Evolutionary conservation across 2,329 filamentous ascomycete species (phyloP), one percentile per base, ranked within the genome.

Genomic region (Sclerotinia subarctica): DNA sequence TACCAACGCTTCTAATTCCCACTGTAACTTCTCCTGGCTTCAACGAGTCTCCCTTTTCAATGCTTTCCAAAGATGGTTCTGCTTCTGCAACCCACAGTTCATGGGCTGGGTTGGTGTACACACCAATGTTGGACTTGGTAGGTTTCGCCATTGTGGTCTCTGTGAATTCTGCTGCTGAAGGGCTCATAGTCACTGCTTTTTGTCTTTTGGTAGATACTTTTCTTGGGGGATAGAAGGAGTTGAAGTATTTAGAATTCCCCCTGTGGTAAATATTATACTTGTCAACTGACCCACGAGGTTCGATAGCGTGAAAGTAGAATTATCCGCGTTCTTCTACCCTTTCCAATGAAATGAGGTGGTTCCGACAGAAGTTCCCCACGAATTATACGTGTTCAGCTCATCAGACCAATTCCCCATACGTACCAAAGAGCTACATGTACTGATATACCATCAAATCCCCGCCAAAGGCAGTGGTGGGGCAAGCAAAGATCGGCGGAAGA

Each of bases 41-140:
- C 75, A 97, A 82, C 62, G 84, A 85, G 65, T 88, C 81, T 58
- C 87, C 90, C 72, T 84, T 85, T 74, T 88, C 82, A 68, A 96
- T 89, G 70, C 88, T 88, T 78, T 96, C 91, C 35, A 92, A 81
- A 56, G 86, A 89, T 5, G 94, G 94, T 74, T 87, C 84, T 17
- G 94, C 88, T 72, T 92, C 88, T 68, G 85, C 90, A 70, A 97
- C 87, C 92, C 94, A 98, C 65, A 98, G 84, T 70, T 97, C 91
- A 79, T 98, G 94, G 69, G 88, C 86, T 24, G 94, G 93, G 82
- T 98, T 97, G 64, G 94, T 98, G 84, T 91, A 98, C 73, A 98
- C 93, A 74, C 93, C 94, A 78, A 98, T 96, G 81, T 98, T 98
- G 68, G 91, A 82, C 85, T 96, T 95, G 69, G 85, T 82, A 32